Percentiles rank a stretch among this genome's conserved stretches.
phyloP scores from a whole-genome alignment of 2,329 filamentous ascomycete species.

The Knufia fluminis region DNA sequence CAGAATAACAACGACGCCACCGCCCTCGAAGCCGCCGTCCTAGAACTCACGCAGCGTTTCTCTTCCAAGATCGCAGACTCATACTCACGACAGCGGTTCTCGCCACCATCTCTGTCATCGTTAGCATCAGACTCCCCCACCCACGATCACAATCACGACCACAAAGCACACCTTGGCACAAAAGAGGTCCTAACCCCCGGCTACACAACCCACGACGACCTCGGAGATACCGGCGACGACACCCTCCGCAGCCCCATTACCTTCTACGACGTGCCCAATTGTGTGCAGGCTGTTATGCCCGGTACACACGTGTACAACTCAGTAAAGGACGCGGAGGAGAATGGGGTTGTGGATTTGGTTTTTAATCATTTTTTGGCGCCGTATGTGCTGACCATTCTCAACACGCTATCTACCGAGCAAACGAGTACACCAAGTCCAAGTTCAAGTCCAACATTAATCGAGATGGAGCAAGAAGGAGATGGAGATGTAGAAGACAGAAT shows the following conservation, averaged over 20 bases:
- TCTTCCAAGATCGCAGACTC: no score
- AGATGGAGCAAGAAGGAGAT: no score
- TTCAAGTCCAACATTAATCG: no score
- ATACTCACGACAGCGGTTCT: no score
- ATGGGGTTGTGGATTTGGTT: slow-evolving; percentile 68
- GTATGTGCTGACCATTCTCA: slow-evolving; percentile 68
- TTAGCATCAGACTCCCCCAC: no score
- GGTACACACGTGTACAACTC: slow-evolving; percentile 2
- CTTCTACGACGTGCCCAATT: slow-evolving; percentile 74
- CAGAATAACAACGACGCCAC: not conserved
- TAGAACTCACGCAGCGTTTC: not conserved
- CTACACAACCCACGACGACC: slow-evolving; percentile 83
- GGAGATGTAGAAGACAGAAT: no score
- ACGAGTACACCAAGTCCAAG: no score
- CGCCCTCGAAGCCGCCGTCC: not conserved
- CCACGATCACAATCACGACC: no score
- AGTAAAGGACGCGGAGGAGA: slow-evolving; percentile 29
- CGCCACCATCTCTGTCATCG: no score
- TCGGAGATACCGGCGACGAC: slow-evolving; percentile 78
- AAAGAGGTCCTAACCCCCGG: slow-evolving; percentile 63
- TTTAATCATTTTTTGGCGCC: slow-evolving; percentile 87
- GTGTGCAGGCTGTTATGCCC: slow-evolving; percentile 64
- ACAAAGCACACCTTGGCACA: no score
- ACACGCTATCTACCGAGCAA: slow-evolving; percentile 40
- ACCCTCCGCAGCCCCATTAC: slow-evolving; percentile 67